Base-by-base conservation (phyloP, 495 filamentous ascomycete species). In the Aspergillus sparsus region DNA sequence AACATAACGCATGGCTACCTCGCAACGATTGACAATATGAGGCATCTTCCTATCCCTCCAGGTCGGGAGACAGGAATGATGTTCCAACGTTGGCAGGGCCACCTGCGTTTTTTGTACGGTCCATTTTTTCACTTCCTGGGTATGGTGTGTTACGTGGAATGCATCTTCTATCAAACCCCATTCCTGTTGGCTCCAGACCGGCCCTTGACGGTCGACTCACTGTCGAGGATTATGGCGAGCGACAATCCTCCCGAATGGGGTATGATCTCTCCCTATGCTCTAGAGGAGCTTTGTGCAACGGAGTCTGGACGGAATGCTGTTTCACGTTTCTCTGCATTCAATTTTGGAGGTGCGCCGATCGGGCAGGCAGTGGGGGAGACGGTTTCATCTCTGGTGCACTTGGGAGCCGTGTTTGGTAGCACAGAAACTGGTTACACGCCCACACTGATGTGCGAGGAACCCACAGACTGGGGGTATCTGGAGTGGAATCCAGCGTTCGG, bases 381-480 rank as follows among this genome's bases (percentile, higher is more conserved):
- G 8, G 11, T 58, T 5, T 34, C 53, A 6, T 51, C 31, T 3
- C 44, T n/a, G 5, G 7, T 49, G 6, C 31, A 33, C 7, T 21
- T 63, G 15, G 44, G 58, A 36, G 45, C 50, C 12, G 4, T 53
- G 9, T 12, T 64, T 12, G 62, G 50, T 21, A 39, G 32, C n/a
- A 58, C 13, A n/a, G 59, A 65, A 37, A 44, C 42, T 21, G 54
- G 47, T 2, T 55, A 37, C n/a, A 44, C 44, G 12, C 21, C 32
- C 8, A n/a, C 70, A 11, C 70, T 73, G 52, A 58, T 69, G 21
- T 74, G 76, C 41, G 33, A 66, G 27, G 59, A 78, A 15, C 57
- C 13, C 0, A 66, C 77, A 39, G 72, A 83, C 27, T 85, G 84
- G 83, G 68, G 75, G 50, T 83, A 73, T 37, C 56, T 84, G 37